Conservation (phyloP, 805 yeast genomes). For the Wickerhamiella bombiphila region DNA sequence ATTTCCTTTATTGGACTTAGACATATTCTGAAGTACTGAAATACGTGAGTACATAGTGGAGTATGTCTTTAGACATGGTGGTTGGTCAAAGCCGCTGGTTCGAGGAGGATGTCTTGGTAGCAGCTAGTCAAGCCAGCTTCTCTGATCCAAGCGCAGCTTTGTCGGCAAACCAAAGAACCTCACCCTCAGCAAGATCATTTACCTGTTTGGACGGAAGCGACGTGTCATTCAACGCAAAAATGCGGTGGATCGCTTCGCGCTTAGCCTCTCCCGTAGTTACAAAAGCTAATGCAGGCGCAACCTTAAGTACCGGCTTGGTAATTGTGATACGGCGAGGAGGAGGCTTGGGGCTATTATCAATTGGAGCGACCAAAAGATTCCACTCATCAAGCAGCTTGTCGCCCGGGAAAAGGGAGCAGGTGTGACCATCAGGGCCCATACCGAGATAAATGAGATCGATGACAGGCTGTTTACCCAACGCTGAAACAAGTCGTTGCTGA, state of each 20-base stretch:
- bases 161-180: slow-evolving; percentile 73
- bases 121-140: not conserved
- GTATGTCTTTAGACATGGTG: too few relatives aligned
- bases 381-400: slow-evolving; percentile 51
- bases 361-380: slow-evolving; percentile 39
- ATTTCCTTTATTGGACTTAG: too few relatives aligned
- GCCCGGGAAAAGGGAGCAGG: slow-evolving; percentile 84
- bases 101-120: too few relatives aligned
- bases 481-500: slow-evolving; percentile 39
- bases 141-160: slow-evolving; percentile 56
- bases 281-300: slow-evolving; percentile 46
- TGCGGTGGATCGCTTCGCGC: slow-evolving; percentile 53
- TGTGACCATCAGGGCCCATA: slow-evolving; percentile 94
- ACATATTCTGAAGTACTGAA: too few relatives aligned
- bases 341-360: slow-evolving; percentile 81
- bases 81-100: too few relatives aligned
- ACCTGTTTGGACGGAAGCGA: slow-evolving; percentile 58
- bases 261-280: slow-evolving; percentile 85
- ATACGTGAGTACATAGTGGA: too few relatives aligned
- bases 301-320: slow-evolving; percentile 60
- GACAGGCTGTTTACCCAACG: slow-evolving; percentile 22
- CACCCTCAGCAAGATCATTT: slow-evolving; percentile 35
- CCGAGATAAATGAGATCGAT: slow-evolving; percentile 66
- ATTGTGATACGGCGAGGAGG: slow-evolving; percentile 83
- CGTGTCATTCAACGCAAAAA: slow-evolving; percentile 36